A percentile compares a stretch with the other conserved stretches of the same genome.
Evolutionary conservation across 306 rosid species (phyloP).

Genomic region (Quercus wislizeni): DNA sequence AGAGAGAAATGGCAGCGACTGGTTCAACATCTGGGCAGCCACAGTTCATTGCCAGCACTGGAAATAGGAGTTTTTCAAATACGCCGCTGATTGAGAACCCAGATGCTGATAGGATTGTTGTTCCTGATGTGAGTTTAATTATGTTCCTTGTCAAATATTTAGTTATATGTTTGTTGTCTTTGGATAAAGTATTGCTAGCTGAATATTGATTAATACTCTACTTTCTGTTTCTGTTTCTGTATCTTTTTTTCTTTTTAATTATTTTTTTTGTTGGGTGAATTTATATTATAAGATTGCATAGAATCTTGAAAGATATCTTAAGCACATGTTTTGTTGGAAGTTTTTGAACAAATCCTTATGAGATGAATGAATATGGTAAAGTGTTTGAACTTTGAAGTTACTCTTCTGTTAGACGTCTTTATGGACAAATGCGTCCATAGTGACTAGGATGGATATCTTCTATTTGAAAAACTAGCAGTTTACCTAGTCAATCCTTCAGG

Average conservation of each 20-base stretch:
- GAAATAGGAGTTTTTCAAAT: constrained; percentile 57
- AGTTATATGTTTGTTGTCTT: not conserved
- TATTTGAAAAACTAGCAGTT: too few species aligned
- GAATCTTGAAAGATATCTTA: not conserved
- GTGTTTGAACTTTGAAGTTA: too few species aligned
- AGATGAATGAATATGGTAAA: not conserved
- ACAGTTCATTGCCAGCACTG: constrained; percentile 80
- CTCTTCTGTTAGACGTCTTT: too few species aligned
- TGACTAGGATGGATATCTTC: too few species aligned
- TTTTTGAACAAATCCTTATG: not conserved
- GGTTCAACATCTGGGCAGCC: constrained; percentile 59
- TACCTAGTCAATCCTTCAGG: too few species aligned
- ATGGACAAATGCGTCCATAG: too few species aligned
- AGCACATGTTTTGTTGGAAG: not conserved
- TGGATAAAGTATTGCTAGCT: not conserved
- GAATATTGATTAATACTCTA: not conserved
- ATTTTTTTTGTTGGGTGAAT: not conserved
- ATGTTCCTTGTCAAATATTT: not conserved
- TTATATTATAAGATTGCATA: not conserved
- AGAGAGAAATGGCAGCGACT: constrained; percentile 50
- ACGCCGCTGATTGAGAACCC: constrained; percentile 74
- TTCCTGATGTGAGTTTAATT: constrained; percentile 79
- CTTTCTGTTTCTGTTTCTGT: not conserved
- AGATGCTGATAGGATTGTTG: constrained; percentile 62
- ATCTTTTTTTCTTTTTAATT: too few species aligned